Percentiles rank a stretch among this genome's conserved stretches.
phyloP scores from a whole-genome alignment of 106 monocot genomes.

The Dioscorea dumetorum region DNA sequence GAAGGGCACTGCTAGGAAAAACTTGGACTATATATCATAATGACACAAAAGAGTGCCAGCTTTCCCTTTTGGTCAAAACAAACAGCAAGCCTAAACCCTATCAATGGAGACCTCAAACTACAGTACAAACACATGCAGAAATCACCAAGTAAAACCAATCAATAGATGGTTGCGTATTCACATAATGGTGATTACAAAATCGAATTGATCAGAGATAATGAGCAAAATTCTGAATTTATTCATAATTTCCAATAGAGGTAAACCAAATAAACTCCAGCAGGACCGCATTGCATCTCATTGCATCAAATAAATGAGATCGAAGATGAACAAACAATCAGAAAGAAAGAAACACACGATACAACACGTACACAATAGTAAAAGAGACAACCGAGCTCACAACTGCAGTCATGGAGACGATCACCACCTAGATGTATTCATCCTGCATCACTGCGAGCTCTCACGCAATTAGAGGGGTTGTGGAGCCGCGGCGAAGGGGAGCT shows the following conservation, averaged over 20 bases:
- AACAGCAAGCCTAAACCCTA: slow-evolving; percentile 63
- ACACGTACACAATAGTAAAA: slow-evolving; percentile 57
- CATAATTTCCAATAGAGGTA: not conserved
- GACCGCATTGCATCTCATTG: not conserved
- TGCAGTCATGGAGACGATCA: slow-evolving; percentile 88
- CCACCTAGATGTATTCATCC: slow-evolving; percentile 80
- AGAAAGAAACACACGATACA: slow-evolving; percentile 59
- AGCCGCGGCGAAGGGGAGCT: too few relatives aligned
- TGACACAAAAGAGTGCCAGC: slow-evolving; percentile 62
- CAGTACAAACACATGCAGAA: slow-evolving; percentile 82
- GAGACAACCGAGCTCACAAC: slow-evolving; percentile 83
- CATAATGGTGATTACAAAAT: slow-evolving; percentile 5
- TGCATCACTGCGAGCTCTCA: slow-evolving; percentile 46
- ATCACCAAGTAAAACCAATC: slow-evolving; percentile 76
- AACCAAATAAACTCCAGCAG: not conserved
- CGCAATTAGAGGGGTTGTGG: slow-evolving; percentile 40
- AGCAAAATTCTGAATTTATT: not conserved
- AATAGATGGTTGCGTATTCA: slow-evolving; percentile 33
- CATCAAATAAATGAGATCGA: too few relatives aligned
- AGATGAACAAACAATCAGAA: not conserved
- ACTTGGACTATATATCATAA: slow-evolving; percentile 88
- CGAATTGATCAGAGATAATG: not conserved
- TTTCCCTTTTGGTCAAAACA: slow-evolving; percentile 54
- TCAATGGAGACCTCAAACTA: slow-evolving; percentile 80
- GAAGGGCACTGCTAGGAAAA: slow-evolving; percentile 63